Evolutionary conservation across 2,329 filamentous ascomycete species (phyloP).

Genomic region (Alternaria arborescens): DNA sequence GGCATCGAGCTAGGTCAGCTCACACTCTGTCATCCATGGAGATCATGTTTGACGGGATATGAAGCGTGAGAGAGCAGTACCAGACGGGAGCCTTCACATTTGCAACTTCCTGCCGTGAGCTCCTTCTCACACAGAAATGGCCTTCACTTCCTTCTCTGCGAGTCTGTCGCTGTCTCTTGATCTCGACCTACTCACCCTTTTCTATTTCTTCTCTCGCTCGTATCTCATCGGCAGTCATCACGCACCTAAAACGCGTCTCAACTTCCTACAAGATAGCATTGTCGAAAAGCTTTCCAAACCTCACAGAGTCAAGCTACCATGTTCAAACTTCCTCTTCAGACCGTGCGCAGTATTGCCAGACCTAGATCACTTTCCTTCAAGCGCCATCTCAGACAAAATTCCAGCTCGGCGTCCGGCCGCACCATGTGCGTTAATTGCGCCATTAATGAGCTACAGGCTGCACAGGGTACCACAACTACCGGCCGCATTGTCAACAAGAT

Average conservation of each 20-base stretch:
- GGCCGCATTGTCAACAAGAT: slow-evolving; percentile 11
- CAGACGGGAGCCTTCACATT: neutral
- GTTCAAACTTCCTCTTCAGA: slow-evolving; percentile 7
- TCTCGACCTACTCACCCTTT: neutral
- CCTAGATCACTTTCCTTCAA: neutral
- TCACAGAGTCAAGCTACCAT: neutral
- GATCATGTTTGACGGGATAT: neutral
- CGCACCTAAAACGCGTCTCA: slow-evolving; percentile 3
- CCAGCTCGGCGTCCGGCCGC: neutral
- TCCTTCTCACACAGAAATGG: neutral
- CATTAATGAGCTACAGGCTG: slow-evolving; percentile 4
- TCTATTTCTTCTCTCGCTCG: neutral
- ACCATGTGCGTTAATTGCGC: slow-evolving; percentile 1
- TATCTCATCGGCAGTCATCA: neutral
- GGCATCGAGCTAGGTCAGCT: neutral
- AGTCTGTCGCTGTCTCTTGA: neutral
- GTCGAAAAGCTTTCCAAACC: neutral
- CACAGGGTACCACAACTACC: slow-evolving; percentile 8
- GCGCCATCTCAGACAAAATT: neutral
- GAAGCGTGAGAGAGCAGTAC: neutral
- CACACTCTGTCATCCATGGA: neutral
- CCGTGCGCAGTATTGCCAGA: neutral
- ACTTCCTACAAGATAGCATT: neutral
- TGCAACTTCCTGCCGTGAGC: neutral
- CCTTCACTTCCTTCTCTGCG: neutral